Conservation (phyloP, 768 basidiomycete genomes). For the Suillus subalutaceus region DNA sequence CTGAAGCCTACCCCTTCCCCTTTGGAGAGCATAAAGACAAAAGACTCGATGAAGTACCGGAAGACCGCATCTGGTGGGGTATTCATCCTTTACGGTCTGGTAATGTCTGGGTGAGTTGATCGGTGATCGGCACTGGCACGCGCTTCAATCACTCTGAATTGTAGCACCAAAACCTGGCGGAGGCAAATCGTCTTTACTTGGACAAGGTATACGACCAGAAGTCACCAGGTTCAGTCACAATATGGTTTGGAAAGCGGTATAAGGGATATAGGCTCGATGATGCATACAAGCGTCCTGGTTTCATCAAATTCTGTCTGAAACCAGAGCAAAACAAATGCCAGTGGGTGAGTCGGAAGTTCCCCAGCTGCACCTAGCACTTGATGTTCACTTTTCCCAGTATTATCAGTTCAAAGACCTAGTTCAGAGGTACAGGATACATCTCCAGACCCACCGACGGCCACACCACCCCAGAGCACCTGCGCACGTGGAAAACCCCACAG, state of each 20-base stretch:
- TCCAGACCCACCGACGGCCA: neutral
- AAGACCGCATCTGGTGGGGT: slow-evolving; percentile 17
- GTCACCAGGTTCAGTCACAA: slow-evolving; percentile 26
- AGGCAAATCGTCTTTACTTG: slow-evolving; percentile 19
- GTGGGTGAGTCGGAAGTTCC: neutral
- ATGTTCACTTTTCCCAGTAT: neutral
- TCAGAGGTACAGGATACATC: neutral
- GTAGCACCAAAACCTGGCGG: slow-evolving; percentile 20
- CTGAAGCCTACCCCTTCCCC: slow-evolving; percentile 18
- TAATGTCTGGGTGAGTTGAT: slow-evolving; percentile 13
- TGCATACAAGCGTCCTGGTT: slow-evolving; percentile 12
- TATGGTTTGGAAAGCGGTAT: slow-evolving; percentile 25
- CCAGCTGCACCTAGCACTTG: neutral
- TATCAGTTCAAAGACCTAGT: slow-evolving; percentile 3
- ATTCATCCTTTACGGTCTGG: slow-evolving; percentile 11
- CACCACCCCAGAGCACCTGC: neutral
- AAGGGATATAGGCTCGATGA: slow-evolving; percentile 21
- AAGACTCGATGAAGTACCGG: slow-evolving; percentile 19
- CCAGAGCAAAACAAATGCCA: neutral
- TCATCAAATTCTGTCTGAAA: slow-evolving; percentile 19
- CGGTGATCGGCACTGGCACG: too few relatives aligned
- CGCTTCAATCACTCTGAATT: neutral
- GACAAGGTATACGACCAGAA: slow-evolving; percentile 16
- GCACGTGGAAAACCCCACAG: slow-evolving; percentile 3
- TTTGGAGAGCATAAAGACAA: neutral